phyloP scores from a whole-genome alignment of 768 basidiomycete genomes.

The Pulveroboletus sp. region DNA sequence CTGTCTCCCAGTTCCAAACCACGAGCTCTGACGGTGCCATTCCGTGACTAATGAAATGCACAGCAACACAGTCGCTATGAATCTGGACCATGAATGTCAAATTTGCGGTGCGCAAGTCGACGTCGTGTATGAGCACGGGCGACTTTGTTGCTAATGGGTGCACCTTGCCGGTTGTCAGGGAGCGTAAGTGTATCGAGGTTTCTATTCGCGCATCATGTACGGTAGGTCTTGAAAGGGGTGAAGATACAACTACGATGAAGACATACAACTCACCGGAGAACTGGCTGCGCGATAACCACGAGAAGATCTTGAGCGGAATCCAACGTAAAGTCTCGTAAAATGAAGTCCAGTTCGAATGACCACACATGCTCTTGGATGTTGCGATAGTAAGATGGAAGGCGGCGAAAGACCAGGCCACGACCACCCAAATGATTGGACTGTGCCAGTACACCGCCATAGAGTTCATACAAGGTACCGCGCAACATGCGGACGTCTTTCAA shows the following conservation, averaged over 20 bases:
- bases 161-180: constrained; percentile 39
- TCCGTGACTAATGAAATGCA: constrained; percentile 40
- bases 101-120: constrained; percentile 14
- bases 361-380: constrained; percentile 44
- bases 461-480: constrained; percentile 48
- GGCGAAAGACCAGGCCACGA: constrained; percentile 37
- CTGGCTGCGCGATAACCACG: constrained; percentile 41
- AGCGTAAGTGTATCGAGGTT: constrained; percentile 39
- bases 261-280: constrained; percentile 28
- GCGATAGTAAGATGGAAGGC: constrained; percentile 46
- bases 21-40: constrained; percentile 41
- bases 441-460: constrained; percentile 54
- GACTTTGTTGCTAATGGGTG: constrained; percentile 42
- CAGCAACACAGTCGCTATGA: constrained; percentile 45
- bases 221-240: constrained; percentile 10
- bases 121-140: constrained; percentile 28
- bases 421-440: constrained; percentile 30
- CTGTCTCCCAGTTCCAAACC: constrained; percentile 68
- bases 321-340: constrained; percentile 55
- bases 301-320: constrained; percentile 66
- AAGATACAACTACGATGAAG: background rate
- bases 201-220: constrained; percentile 14
- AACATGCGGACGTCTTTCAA: constrained; percentile 36
- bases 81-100: constrained; percentile 51
- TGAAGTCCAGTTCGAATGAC: constrained; percentile 35